These are phyloP conservation scores for Epichloe hybrida DNA, from an alignment of 2,329 filamentous ascomycete genomes.

Conservation along the genomic window DNA sequence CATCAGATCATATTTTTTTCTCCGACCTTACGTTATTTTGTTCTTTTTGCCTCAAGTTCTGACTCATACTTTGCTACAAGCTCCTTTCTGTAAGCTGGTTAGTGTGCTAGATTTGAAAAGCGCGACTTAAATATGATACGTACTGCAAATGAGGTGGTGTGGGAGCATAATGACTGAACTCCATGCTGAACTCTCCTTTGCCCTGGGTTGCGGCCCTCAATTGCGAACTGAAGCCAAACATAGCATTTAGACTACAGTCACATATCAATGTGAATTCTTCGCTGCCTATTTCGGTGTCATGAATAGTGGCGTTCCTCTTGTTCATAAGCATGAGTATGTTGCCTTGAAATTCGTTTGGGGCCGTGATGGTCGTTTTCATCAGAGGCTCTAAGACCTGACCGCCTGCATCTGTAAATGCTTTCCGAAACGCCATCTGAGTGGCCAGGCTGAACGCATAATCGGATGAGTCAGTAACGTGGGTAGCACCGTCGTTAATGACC, in stretches of 20 bases:
- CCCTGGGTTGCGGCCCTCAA: slow-evolving; percentile 88
- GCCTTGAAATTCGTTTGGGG: slow-evolving; percentile 94
- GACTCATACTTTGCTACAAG: slow-evolving; percentile 45
- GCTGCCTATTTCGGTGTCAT: slow-evolving; percentile 83
- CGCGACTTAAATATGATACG: slow-evolving; percentile 21
- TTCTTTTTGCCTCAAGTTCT: slow-evolving; percentile 43
- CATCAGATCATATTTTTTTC: background rate
- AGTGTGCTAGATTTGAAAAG: background rate
- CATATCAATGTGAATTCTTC: slow-evolving; percentile 90
- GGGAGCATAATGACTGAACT: slow-evolving; percentile 90
- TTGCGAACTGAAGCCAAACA: slow-evolving; percentile 95
- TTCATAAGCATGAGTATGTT: slow-evolving; percentile 90
- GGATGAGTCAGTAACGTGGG: slow-evolving; percentile 93
- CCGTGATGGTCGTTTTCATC: slow-evolving; percentile 96
- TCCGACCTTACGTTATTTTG: slow-evolving; percentile 25
- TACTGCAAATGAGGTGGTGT: slow-evolving; percentile 84
- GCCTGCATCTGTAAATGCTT: slow-evolving; percentile 69
- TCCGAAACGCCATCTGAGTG: slow-evolving; percentile 91
- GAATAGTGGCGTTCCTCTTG: slow-evolving; percentile 89
- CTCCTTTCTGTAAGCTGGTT: slow-evolving; percentile 35
- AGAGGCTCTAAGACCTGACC: slow-evolving; percentile 85
- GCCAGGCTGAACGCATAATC: slow-evolving; percentile 93
- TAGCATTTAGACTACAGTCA: slow-evolving; percentile 87
- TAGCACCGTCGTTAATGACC: slow-evolving; percentile 92
- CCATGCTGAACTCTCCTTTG: slow-evolving; percentile 98